A percentile compares a stretch with the other conserved stretches of the same genome.
These are phyloP conservation scores for Gynostemma pentaphyllum DNA, from an alignment of 306 rosid genomes.

Conservation along the genomic window DNA sequence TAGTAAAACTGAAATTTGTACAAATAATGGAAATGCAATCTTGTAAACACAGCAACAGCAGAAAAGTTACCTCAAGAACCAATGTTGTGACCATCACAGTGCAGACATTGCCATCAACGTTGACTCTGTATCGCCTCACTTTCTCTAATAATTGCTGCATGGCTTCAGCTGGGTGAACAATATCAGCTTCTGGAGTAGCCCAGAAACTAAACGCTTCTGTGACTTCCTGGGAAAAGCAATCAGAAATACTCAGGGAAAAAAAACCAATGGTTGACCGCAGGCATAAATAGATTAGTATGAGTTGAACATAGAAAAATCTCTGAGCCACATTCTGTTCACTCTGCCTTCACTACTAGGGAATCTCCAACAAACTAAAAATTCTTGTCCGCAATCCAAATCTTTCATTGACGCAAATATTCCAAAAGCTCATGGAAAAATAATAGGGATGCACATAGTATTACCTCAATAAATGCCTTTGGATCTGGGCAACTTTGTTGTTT, in stretches of 20 bases:
- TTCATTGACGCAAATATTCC: not conserved
- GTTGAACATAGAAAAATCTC: not conserved
- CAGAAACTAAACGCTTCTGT: constrained; percentile 65
- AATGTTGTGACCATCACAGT: constrained; percentile 95
- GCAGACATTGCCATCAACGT: constrained; percentile 93
- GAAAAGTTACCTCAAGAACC: constrained; percentile 67
- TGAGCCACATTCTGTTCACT: not conserved
- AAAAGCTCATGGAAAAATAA: not conserved
- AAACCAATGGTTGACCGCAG: not conserved
- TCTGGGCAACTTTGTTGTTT: constrained; percentile 93
- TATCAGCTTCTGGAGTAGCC: constrained; percentile 95
- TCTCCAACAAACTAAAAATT: not conserved
- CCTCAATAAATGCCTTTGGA: constrained; percentile 91
- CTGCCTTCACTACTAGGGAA: not conserved
- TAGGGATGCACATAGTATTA: constrained; percentile 14
- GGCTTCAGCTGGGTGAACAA: constrained; percentile 94
- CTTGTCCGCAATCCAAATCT: not conserved
- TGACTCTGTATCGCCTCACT: constrained; percentile 89
- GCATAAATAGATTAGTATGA: not conserved
- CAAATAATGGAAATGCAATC: not conserved
- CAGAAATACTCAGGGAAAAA: not conserved
- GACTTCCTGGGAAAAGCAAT: constrained; percentile 71
- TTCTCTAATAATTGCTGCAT: constrained; percentile 98
- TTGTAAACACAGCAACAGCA: not conserved
- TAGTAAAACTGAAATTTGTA: not conserved